These are phyloP conservation scores for Pichia norvegensis DNA, from an alignment of 1,139 yeast species.

Conservation along the genomic window DNA sequence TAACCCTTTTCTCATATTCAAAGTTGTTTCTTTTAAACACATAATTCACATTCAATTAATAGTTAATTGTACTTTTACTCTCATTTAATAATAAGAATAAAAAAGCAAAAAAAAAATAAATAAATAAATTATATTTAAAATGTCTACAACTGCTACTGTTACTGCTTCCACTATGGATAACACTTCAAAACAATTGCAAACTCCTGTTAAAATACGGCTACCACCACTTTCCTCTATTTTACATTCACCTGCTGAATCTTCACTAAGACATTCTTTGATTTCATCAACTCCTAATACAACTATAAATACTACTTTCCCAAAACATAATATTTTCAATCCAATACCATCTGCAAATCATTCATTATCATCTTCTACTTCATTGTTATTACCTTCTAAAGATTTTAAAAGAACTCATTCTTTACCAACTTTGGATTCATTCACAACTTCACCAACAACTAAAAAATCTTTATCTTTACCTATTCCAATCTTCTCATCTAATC, in stretches of 20 bases:
- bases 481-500: neutral
- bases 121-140: neutral
- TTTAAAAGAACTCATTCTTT: neutral
- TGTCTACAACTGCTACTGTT: neutral
- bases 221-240: constrained; percentile 18
- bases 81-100: too few relatives aligned
- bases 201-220: constrained; percentile 5
- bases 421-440: neutral
- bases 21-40: too few relatives aligned
- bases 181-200: neutral
- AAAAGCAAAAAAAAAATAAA: too few relatives aligned
- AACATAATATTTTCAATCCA: constrained; percentile 8
- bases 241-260: constrained; percentile 9
- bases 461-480: neutral
- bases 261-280: constrained; percentile 6
- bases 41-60: too few relatives aligned
- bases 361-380: neutral
- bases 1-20: too few relatives aligned
- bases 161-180: neutral
- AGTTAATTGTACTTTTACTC: too few relatives aligned
- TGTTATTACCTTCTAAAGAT: neutral
- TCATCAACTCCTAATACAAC: constrained; percentile 15
- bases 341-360: neutral
- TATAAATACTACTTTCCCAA: constrained; percentile 20
- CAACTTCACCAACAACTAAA: neutral